Percentiles rank a stretch among this genome's conserved stretches.
Conservation (phyloP, 805 yeast genomes). For the Saturnispora bothae region DNA sequence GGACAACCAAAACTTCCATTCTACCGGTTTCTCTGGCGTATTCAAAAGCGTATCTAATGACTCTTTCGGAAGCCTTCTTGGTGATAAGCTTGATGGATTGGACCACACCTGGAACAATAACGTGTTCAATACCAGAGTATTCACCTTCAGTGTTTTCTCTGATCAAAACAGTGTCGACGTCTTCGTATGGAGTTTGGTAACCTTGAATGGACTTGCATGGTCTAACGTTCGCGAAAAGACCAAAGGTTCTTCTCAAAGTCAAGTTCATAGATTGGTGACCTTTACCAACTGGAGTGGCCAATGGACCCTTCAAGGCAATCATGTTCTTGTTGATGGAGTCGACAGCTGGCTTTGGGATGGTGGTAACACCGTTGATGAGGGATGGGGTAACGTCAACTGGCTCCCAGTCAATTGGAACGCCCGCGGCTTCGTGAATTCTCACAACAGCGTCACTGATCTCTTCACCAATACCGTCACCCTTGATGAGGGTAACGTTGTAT, state of each 20-base stretch:
- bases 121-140: conserved; percentile 98
- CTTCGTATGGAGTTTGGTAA: conserved; percentile 78
- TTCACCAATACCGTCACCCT: conserved; percentile 97
- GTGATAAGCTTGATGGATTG: conserved; percentile 97
- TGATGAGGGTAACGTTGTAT: conserved; percentile 89
- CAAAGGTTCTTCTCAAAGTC: conserved; percentile 94
- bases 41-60: conserved; percentile 93
- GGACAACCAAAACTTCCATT: conserved; percentile 87
- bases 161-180: conserved; percentile 90
- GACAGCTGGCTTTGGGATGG: conserved; percentile 86
- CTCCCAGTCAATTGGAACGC: conserved; percentile 96
- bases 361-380: conserved; percentile 83
- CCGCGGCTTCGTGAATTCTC: conserved; percentile 85
- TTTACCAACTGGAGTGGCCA: conserved; percentile 97
- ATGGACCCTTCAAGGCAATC: conserved; percentile 95
- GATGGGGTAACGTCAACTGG: conserved; percentile 92
- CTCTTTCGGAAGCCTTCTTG: conserved; percentile 91
- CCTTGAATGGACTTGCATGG: conserved; percentile 93
- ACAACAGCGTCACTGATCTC: conserved; percentile 94
- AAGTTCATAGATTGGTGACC: conserved; percentile 97
- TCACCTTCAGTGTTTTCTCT: conserved; percentile 99
- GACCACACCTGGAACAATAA: conserved; percentile 95
- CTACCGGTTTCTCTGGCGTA: conserved; percentile 83
- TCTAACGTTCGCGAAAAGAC: conserved; percentile 92
- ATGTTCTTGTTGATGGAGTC: conserved; percentile 85